Evolutionary conservation across 257 asterid species (phyloP).

Genomic region (Ilex asprella): DNA sequence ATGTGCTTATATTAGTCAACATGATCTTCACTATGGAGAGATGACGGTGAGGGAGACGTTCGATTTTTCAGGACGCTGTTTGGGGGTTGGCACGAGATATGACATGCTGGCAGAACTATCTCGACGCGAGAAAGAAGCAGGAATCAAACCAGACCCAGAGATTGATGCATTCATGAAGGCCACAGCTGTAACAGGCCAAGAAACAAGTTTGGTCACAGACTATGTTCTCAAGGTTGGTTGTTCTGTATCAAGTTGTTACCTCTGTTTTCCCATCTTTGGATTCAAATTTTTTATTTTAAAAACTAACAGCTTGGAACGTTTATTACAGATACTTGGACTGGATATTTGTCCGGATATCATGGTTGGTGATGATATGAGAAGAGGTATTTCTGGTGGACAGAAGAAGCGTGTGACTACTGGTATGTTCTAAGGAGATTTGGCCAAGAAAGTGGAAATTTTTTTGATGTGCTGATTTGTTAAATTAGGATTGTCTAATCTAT

Average conservation of each 20-base stretch:
- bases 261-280: neutral
- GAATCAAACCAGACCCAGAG: slow-evolving; percentile 40
- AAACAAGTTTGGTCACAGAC: slow-evolving; percentile 31
- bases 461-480: no score
- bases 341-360: slow-evolving; percentile 26
- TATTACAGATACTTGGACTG: slow-evolving; percentile 26
- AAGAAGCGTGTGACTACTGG: slow-evolving; percentile 36
- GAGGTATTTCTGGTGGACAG: slow-evolving; percentile 40
- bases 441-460: no score
- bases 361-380: slow-evolving; percentile 36
- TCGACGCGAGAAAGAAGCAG: slow-evolving; percentile 42
- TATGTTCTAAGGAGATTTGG: neutral
- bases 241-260: neutral
- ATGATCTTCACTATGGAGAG: slow-evolving; percentile 44
- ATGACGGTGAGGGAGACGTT: slow-evolving; percentile 55
- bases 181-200: slow-evolving; percentile 30
- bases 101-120: slow-evolving; percentile 32
- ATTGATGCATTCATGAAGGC: slow-evolving; percentile 47
- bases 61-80: slow-evolving; percentile 41
- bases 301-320: slow-evolving; percentile 1
- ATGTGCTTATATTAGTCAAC: slow-evolving; percentile 39
- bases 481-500: no score
- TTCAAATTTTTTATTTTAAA: neutral
- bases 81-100: slow-evolving; percentile 36
- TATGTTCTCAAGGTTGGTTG: slow-evolving; percentile 28